phyloP scores from a whole-genome alignment of 768 basidiomycete species.

The Pleurotus ostreatus region DNA sequence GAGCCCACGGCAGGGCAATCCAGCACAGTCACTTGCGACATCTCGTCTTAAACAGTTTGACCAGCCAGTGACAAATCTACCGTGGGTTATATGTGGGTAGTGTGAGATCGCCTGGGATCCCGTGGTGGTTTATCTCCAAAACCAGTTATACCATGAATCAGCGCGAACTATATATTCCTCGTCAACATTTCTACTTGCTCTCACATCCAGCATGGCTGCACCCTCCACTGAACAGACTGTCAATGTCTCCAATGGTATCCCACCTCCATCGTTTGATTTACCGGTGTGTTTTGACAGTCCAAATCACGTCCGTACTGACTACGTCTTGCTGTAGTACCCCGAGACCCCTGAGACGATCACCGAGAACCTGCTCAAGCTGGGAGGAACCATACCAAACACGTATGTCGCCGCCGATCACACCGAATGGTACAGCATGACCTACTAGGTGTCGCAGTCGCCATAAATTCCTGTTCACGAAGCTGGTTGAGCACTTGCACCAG shows the following conservation, averaged over 20 bases:
- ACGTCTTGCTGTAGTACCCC: neutral
- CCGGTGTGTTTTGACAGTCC: neutral
- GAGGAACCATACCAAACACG: neutral
- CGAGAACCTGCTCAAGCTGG: constrained; percentile 9
- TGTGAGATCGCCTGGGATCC: constrained; percentile 3
- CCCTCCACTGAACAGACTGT: neutral
- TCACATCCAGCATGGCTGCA: neutral
- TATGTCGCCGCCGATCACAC: neutral
- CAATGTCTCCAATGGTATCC: constrained; percentile 9
- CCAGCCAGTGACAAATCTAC: neutral
- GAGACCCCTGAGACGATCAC: constrained; percentile 12
- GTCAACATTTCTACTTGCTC: neutral
- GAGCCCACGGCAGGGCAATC: no score
- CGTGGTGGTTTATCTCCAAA: neutral
- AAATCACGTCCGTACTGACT: neutral
- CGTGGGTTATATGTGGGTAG: neutral
- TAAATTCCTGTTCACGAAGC: constrained; percentile 37
- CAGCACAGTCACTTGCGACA: no score
- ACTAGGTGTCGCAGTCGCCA: constrained; percentile 2
- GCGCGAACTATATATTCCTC: neutral
- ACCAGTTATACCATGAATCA: neutral
- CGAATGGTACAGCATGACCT: neutral
- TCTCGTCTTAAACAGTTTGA: no score
- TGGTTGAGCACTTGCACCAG: constrained; percentile 69
- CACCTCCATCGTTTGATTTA: constrained; percentile 4